Percentiles rank a stretch among this genome's conserved stretches.
Conservation (phyloP, 202 grass and related monocot species). For the Schoenoplectus tabernaemontani region DNA sequence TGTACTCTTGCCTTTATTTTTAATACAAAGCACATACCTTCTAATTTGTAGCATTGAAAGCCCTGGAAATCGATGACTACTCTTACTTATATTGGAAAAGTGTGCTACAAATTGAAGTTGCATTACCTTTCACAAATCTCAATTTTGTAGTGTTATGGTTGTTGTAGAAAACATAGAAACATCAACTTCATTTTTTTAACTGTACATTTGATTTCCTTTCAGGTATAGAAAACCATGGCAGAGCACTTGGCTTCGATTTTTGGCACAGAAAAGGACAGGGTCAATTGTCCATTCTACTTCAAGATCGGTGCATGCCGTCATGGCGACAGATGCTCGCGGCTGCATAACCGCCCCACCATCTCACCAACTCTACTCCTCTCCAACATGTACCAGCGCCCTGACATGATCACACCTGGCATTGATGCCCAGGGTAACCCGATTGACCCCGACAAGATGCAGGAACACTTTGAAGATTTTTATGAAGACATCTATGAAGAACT, state of each 20-base stretch:
- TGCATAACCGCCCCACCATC: slow-evolving; percentile 74
- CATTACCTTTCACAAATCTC: not conserved
- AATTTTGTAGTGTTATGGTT: not conserved
- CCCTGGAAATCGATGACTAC: slow-evolving; percentile 5
- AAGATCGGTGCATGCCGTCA: slow-evolving; percentile 87
- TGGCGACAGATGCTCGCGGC: slow-evolving; percentile 71
- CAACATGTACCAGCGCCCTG: slow-evolving; percentile 87
- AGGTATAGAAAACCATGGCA: slow-evolving; percentile 39
- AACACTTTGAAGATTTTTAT: slow-evolving; percentile 91
- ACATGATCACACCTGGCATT: slow-evolving; percentile 79
- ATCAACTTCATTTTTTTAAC: slow-evolving; percentile 7
- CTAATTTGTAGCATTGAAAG: not conserved
- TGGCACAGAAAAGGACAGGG: slow-evolving; percentile 87
- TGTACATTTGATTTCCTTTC: not conserved
- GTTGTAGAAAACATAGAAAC: not conserved
- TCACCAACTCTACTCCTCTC: slow-evolving; percentile 77
- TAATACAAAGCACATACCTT: not conserved
- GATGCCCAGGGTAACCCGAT: slow-evolving; percentile 65
- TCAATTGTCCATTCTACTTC: slow-evolving; percentile 92
- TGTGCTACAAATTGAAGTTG: not conserved
- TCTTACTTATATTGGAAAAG: not conserved
- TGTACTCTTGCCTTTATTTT: not conserved
- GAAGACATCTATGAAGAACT: slow-evolving; percentile 90
- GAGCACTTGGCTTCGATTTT: slow-evolving; percentile 91
- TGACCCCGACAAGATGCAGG: slow-evolving; percentile 70